Evolutionary conservation across 495 filamentous ascomycete species (phyloP).

Genomic region (Aspergillus bridgeri): DNA sequence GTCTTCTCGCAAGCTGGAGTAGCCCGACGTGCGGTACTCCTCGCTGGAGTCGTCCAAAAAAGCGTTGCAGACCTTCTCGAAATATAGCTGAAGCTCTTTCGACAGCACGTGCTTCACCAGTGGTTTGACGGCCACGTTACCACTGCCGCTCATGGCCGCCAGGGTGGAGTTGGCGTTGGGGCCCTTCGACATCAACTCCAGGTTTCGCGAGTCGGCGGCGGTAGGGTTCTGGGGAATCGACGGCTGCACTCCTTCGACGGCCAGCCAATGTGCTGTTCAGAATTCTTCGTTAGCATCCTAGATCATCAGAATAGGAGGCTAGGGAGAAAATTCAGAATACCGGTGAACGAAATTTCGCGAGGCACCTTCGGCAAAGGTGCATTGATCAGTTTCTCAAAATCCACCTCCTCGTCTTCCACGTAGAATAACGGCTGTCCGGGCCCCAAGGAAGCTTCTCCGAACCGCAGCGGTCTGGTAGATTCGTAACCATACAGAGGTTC

Average conservation of each 20-base stretch:
- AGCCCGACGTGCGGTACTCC: conserved; percentile 77
- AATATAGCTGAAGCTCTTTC: conserved; percentile 95
- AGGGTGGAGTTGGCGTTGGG: conserved; percentile 78
- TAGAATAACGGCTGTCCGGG: conserved; percentile 96
- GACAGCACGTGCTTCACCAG: conserved; percentile 92
- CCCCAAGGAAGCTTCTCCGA: conserved; percentile 89
- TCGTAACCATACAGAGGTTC: conserved; percentile 97
- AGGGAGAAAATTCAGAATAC: conserved; percentile 46
- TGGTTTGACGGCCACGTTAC: conserved; percentile 79
- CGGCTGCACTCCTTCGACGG: conserved; percentile 93
- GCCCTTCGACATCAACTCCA: conserved; percentile 85
- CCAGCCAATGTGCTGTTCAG: conserved; percentile 81
- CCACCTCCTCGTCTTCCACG: conserved; percentile 96
- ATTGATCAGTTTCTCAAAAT: conserved; percentile 98
- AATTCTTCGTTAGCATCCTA: not conserved
- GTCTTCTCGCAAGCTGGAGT: conserved; percentile 77
- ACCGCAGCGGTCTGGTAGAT: conserved; percentile 76
- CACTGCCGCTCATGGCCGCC: conserved; percentile 75
- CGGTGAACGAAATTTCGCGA: conserved; percentile 85
- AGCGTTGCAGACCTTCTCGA: conserved; percentile 84
- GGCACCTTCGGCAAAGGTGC: conserved; percentile 91
- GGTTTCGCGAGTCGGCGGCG: conserved; percentile 69
- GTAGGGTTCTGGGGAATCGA: conserved; percentile 95
- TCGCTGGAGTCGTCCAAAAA: conserved; percentile 81
- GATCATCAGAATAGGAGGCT: not conserved